Base-by-base conservation (phyloP, 306 rosid species). In the Quercus suber region DNA sequence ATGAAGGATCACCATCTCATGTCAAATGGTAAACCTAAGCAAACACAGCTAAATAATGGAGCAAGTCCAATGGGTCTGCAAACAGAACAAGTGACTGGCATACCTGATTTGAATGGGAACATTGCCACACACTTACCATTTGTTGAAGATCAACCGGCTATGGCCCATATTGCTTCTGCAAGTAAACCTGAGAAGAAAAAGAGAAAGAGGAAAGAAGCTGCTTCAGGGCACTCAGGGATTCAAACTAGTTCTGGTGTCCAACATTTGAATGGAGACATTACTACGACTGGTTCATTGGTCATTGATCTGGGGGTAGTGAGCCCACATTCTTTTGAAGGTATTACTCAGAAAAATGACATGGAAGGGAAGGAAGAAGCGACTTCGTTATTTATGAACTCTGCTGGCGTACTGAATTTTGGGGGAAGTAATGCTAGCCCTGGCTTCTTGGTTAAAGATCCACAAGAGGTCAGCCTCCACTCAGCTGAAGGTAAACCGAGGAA, bases 41-140 rank as follows among this genome's bases (percentile, higher is more conserved):
- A 60, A 61, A 76, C 72, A 84, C 84, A 83, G 73, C 83, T 64
- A 59, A 68, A 69, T 79, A 71, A 60, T 30, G 84, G 65, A 73
- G 63, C 71, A 30, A 65, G 64, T 72, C 56, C 78, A 6, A 56
- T 33, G 43, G 45, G 45, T 61, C 84, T 73, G 74, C 88, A 64
- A 73, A 51, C 60, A 52, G 55, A 18, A 33, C 90, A 79, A 87
- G 76, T 81, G 67, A 75, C 67, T 19, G 87, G 69, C 27, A 79
- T 82, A 74, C 88, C 92, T 0, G 90, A 87, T 85, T 81, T 83
- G 52, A 89, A 89, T 80, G 89, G 87, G 72, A 82, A 75, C 79
- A 71, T 73, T 65, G 74, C 69, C 51, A 35, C 55, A 25, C 31
- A 57, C 37, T 80, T 76, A 23, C 49, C 69, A 52, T 27, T 76